Conservation (phyloP, 805 yeast genomes). For the Teunomyces atbi region DNA sequence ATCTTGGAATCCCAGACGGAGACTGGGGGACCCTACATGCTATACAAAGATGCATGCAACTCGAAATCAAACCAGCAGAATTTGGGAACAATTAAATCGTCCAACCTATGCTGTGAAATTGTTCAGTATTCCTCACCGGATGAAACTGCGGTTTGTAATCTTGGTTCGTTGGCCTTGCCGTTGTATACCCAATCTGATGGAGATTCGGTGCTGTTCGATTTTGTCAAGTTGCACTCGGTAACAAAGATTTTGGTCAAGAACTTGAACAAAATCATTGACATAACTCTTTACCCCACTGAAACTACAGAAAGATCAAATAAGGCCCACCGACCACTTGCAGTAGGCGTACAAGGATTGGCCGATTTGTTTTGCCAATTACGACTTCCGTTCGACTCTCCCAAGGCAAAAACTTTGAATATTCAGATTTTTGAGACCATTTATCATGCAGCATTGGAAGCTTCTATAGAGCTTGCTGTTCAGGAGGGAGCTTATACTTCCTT, state of each 20-base stretch:
- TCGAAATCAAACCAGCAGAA: conserved; percentile 86
- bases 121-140: conserved; percentile 89
- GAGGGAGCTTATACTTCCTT: conserved; percentile 73
- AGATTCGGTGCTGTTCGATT: conserved; percentile 56
- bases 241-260: conserved; percentile 77
- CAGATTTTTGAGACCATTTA: conserved; percentile 94
- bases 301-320: conserved; percentile 74
- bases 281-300: conserved; percentile 78
- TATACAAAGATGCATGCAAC: conserved; percentile 92
- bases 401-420: conserved; percentile 71
- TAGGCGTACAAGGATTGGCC: conserved; percentile 97
- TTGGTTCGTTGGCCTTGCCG: conserved; percentile 89
- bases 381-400: conserved; percentile 80
- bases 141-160: conserved; percentile 93
- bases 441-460: conserved; percentile 88
- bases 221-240: conserved; percentile 69
- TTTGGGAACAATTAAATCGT: conserved; percentile 87
- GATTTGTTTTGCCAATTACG: conserved; percentile 80
- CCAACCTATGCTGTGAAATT: conserved; percentile 92
- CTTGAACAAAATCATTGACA: conserved; percentile 80
- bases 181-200: conserved; percentile 47
- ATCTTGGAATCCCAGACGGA: conserved; percentile 91
- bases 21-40: conserved; percentile 94
- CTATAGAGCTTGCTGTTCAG: conserved; percentile 71
- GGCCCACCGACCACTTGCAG: conserved; percentile 89